These are phyloP conservation scores for Pyrenula massariospora DNA, from an alignment of 495 filamentous ascomycete genomes.

Conservation along the genomic window DNA sequence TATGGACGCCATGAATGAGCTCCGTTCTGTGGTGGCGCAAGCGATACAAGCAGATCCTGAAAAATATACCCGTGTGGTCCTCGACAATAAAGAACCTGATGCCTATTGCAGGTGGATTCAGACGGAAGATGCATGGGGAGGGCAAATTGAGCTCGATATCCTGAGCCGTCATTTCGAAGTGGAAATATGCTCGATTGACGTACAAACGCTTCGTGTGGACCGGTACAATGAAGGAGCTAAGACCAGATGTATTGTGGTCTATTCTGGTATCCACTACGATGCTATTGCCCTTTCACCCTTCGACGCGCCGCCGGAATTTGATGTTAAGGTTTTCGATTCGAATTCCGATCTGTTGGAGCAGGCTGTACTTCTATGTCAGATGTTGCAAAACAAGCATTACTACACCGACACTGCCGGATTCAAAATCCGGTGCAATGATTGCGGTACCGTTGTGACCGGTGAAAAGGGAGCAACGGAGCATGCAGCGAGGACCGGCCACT, in stretches of 20 bases:
- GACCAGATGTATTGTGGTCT: slow-evolving; percentile 71
- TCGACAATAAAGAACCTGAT: slow-evolving; percentile 56
- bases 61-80: slow-evolving; percentile 59
- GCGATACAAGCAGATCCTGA: slow-evolving; percentile 63
- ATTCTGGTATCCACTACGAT: slow-evolving; percentile 94
- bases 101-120: slow-evolving; percentile 81
- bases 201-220: slow-evolving; percentile 55
- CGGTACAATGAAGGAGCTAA: slow-evolving; percentile 68
- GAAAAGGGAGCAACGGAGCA: slow-evolving; percentile 59
- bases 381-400: slow-evolving; percentile 64
- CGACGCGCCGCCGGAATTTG: slow-evolving; percentile 54
- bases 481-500: slow-evolving; percentile 54
- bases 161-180: slow-evolving; percentile 75
- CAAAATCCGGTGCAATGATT: slow-evolving; percentile 67
- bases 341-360: slow-evolving; percentile 54
- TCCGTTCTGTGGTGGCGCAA: slow-evolving; percentile 73
- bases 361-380: slow-evolving; percentile 59
- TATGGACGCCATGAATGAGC: slow-evolving; percentile 59
- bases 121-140: slow-evolving; percentile 76
- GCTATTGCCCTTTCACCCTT: slow-evolving; percentile 66
- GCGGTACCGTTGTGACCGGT: slow-evolving; percentile 61
- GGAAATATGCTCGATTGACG: slow-evolving; percentile 80
- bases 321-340: slow-evolving; percentile 67
- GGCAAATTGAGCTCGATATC: slow-evolving; percentile 79
- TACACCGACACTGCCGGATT: slow-evolving; percentile 85